Base-by-base conservation (phyloP, 371 early-diverging fungal genomes). In the Antonospora locustae region DNA sequence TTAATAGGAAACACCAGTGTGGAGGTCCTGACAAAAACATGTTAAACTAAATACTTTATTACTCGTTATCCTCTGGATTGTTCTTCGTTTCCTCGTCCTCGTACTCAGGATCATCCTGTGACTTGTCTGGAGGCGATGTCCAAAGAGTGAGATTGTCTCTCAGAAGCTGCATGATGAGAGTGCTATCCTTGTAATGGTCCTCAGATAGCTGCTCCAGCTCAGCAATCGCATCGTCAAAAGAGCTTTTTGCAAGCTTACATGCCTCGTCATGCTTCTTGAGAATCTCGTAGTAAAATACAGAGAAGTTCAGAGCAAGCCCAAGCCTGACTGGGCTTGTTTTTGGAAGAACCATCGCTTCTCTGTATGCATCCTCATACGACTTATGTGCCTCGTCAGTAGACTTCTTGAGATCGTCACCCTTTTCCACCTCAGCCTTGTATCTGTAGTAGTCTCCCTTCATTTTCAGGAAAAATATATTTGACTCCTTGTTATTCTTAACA, bases 371-470 rank as follows among this genome's bases (percentile, higher is more conserved):
- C 80, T 88, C 86, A 83, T 97, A 97, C 36, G 91, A 86, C 47
- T 85, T 83, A 69, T 88, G 83, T 37, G 94, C 87, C 65, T 80
- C 71, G 49, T 83, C 81, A 4, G 87, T 83, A 50, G 88, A 81
- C 5, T 82, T 55, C 77, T 84, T 82, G 68, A 90, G 84, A 66
- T 80, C 78, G 40, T 85, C 86, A 40, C 82, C 85, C 36, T 79
- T 74, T 63, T 84, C 79, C 73, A 94, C 90, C 78, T 97, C 97
- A 58, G 97, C 94, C 55, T 93, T 83, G 77, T 97, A 97, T 69
- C 97, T 85, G 80, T 87, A 86, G 80, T 97, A 97, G 75, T 97
- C 97, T 55, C 94, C 97, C 82, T 88, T 93, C 97, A 96, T 94
- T 82, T 96, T 94, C 79, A 86, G 84, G 79, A 93, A 94, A 76